phyloP scores from a whole-genome alignment of 2,329 filamentous ascomycete genomes.

The Aspergillus quadricinctus region DNA sequence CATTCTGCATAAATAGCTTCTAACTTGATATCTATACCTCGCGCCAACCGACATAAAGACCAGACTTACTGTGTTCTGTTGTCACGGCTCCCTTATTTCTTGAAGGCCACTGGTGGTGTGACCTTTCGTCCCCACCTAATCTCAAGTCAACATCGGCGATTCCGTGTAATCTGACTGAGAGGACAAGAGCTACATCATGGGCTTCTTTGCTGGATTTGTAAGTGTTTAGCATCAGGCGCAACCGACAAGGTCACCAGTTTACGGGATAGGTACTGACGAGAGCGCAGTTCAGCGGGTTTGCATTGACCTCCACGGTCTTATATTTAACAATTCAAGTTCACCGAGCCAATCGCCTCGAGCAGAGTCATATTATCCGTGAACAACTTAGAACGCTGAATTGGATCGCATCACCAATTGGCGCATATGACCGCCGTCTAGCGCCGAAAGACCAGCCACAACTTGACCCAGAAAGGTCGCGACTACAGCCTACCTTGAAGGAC shows the following conservation, averaged over 20 bases:
- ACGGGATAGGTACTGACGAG: background rate
- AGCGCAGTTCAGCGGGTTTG: slow-evolving; percentile 66
- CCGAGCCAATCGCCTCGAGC: slow-evolving; percentile 58
- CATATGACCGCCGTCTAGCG: slow-evolving; percentile 30
- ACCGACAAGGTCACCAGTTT: background rate
- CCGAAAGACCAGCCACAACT: slow-evolving; percentile 8
- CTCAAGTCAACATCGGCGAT: background rate
- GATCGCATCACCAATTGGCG: slow-evolving; percentile 31
- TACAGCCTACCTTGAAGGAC: slow-evolving; percentile 54
- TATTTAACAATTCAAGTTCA: slow-evolving; percentile 70
- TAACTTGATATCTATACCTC: background rate
- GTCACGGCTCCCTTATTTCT: background rate
- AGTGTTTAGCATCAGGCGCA: slow-evolving; percentile 29
- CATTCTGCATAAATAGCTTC: background rate
- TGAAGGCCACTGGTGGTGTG: background rate
- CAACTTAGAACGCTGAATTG: slow-evolving; percentile 41
- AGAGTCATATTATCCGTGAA: slow-evolving; percentile 42
- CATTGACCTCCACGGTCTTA: slow-evolving; percentile 67
- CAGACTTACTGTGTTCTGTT: background rate
- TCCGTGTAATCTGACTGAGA: background rate
- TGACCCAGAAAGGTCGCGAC: background rate
- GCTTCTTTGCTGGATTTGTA: slow-evolving; percentile 72
- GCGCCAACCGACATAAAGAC: background rate
- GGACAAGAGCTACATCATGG: slow-evolving; percentile 47
- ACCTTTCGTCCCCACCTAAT: background rate